Percentiles rank a stretch among this genome's conserved stretches.
These are phyloP conservation scores for Mortierella sp. DNA, from an alignment of 371 early-diverging fungal species.

Conservation along the genomic window DNA sequence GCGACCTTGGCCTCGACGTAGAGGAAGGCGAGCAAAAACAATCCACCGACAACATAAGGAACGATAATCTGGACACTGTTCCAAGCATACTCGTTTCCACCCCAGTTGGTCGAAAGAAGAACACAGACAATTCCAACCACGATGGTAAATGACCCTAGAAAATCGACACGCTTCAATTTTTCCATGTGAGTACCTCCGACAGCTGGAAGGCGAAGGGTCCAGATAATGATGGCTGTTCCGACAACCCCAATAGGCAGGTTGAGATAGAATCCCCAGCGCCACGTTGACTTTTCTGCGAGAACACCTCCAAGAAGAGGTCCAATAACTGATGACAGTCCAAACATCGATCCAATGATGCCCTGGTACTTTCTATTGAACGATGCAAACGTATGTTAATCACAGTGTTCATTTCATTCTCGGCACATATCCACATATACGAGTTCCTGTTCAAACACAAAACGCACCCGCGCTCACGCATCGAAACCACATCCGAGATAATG, in stretches of 20 bases:
- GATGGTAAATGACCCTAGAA: conserved; percentile 65
- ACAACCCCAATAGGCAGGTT: conserved; percentile 74
- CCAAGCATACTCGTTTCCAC: conserved; percentile 68
- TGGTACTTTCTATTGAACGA: conserved; percentile 59
- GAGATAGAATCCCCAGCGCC: conserved; percentile 72
- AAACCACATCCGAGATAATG: conserved; percentile 78
- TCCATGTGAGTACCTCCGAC: conserved; percentile 37
- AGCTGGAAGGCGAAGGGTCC: conserved; percentile 61
- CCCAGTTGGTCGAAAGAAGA: conserved; percentile 64
- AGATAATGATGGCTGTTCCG: conserved; percentile 60
- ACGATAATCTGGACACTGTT: conserved; percentile 72
- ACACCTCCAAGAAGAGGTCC: conserved; percentile 70
- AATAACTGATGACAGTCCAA: conserved; percentile 62
- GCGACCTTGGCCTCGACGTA: conserved; percentile 66
- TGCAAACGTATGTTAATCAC: not conserved
- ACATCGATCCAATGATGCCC: conserved; percentile 63
- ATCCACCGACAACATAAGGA: conserved; percentile 65
- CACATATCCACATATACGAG: not conserved
- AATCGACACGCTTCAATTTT: conserved; percentile 73
- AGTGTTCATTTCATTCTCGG: conserved; percentile 1
- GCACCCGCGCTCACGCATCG: conserved; percentile 50
- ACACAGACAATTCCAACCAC: conserved; percentile 65
- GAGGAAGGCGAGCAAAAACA: conserved; percentile 60
- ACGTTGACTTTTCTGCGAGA: conserved; percentile 63
- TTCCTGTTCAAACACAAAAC: not conserved